Base-by-base conservation (phyloP, 306 rosid species). In the Ziziphus jujuba region DNA sequence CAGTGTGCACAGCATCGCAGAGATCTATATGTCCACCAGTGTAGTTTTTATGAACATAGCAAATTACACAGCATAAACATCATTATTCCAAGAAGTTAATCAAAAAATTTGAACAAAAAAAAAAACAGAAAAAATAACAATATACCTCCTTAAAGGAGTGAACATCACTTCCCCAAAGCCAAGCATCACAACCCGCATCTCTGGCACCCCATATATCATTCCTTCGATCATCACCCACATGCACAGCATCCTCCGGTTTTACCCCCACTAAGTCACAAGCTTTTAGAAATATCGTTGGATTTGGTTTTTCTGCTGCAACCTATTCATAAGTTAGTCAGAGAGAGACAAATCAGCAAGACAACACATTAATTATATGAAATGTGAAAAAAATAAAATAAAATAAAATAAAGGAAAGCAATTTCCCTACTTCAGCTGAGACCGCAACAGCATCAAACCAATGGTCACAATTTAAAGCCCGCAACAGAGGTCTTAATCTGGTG, bases 131-230 rank as follows among this genome's bases (percentile, higher is more conserved):
- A 48, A 70, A 50, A 50, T 2, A 7, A 31, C 64, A 51, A 45
- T 59, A 50, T 84, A 93, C 98, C 98, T 93, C 95, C 72, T 71
- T 83, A 64, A 93, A 93, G 77, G 98, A 88, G 81, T 84, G 80
- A 75, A 93, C 97, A 79, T 93, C 98, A 66, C 89, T 90, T 74
- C 98, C 98, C 97, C 98, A 93, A 75, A 93, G 98, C 97, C 87
- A 90, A 67, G 95, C 98, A 80, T 93, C 98, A 72, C 98, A 93
- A 49, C 98, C 98, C 15, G 98, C 98, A 84, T 86, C 98, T 88
- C 98, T 82, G 14, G 98, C 98, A 60, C 98, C 98, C 98, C 98
- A 93, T 74, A 93, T 43, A 61, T 93, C 97, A 60, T 93, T 93
- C 63, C 98, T 84, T 20, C 97, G 93, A 77, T 93, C 97, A 73